Conservation (phyloP, 352 stramenopile genomes). For the Phytophthora podocarpi region DNA sequence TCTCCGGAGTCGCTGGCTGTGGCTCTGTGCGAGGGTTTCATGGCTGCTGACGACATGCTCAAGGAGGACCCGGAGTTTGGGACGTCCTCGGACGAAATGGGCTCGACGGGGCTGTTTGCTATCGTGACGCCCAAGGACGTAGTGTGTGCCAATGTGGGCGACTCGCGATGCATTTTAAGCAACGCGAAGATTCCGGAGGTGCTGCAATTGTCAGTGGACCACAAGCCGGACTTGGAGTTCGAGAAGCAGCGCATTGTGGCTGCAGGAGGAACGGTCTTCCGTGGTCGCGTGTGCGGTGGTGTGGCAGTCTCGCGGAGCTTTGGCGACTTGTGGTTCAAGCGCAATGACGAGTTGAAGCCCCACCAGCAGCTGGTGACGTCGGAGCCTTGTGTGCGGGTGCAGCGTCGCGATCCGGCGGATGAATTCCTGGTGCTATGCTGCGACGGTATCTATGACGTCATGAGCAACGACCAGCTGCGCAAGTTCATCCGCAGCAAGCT, state of each 20-base stretch:
- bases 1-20: slow-evolving; percentile 73
- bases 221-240: slow-evolving; percentile 87
- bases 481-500: slow-evolving; percentile 89
- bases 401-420: slow-evolving; percentile 76
- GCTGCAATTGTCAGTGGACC: slow-evolving; percentile 83
- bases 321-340: slow-evolving; percentile 90
- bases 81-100: slow-evolving; percentile 75
- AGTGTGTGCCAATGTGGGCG: slow-evolving; percentile 83
- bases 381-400: slow-evolving; percentile 82
- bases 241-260: slow-evolving; percentile 88
- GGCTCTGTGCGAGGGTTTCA: slow-evolving; percentile 79
- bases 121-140: slow-evolving; percentile 85
- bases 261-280: slow-evolving; percentile 83
- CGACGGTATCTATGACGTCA: slow-evolving; percentile 95
- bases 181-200: slow-evolving; percentile 72
- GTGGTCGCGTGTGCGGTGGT: slow-evolving; percentile 81
- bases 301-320: slow-evolving; percentile 88
- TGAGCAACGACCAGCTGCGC: slow-evolving; percentile 93
- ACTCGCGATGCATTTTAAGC: slow-evolving; percentile 87
- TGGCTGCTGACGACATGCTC: slow-evolving; percentile 70
- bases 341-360: slow-evolving; percentile 74
- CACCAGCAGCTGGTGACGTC: slow-evolving; percentile 88
- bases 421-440: slow-evolving; percentile 94
- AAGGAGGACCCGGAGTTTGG: slow-evolving; percentile 73
- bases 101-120: slow-evolving; percentile 81